Conservation (phyloP, 352 stramenopile genomes). For the Globisporangium rhizosaccharum region DNA sequence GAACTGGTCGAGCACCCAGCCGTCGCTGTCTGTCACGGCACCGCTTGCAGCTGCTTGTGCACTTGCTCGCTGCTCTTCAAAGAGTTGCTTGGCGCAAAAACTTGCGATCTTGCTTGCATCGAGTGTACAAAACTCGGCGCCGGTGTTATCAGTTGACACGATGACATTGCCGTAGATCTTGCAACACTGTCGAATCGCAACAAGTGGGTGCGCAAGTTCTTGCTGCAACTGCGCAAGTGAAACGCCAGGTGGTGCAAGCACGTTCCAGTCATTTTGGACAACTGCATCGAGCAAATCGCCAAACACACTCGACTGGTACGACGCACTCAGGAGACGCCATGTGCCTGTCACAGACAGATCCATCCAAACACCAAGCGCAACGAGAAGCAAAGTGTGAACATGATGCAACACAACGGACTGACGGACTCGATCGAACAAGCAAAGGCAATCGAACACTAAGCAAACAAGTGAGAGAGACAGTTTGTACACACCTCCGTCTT, state of each 20-base stretch:
- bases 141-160: background rate
- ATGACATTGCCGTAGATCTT: conserved; percentile 46
- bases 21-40: conserved; percentile 18
- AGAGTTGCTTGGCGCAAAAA: conserved; percentile 69
- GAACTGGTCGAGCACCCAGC: conserved; percentile 54
- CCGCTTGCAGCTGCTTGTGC: conserved; percentile 24
- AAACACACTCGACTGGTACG: conserved; percentile 60
- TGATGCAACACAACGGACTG: no score
- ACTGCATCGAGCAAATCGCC: conserved; percentile 67
- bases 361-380: background rate
- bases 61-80: conserved; percentile 52
- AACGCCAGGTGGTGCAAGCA: conserved; percentile 33
- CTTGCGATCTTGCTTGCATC: conserved; percentile 59
- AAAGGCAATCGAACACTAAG: background rate
- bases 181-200: conserved; percentile 68
- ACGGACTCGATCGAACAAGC: no score
- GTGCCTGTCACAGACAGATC: conserved; percentile 9
- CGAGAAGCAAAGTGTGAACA: background rate
- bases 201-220: conserved; percentile 29
- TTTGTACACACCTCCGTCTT: conserved; percentile 38
- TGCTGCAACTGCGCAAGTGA: conserved; percentile 33
- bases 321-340: conserved; percentile 55
- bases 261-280: conserved; percentile 68
- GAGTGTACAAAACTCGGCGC: conserved; percentile 36
- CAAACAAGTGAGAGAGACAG: background rate